Percentiles rank a stretch among this genome's conserved stretches.
Evolutionary conservation across 2,329 filamentous ascomycete species (phyloP).

Genomic region (Botrytis sinoallii): DNA sequence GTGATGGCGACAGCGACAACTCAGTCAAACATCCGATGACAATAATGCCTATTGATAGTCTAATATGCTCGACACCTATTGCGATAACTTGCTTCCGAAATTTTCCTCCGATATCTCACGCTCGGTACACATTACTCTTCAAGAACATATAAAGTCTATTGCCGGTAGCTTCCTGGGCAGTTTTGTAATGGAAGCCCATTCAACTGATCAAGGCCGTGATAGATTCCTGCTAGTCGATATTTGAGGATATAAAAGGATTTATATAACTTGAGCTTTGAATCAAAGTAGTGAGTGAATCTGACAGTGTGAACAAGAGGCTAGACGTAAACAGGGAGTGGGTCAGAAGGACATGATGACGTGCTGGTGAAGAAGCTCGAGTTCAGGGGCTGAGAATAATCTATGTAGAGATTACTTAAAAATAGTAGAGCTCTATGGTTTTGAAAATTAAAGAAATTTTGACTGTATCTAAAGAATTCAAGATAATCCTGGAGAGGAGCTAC

Average conservation of each 20-base stretch:
- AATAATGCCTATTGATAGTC: neutral
- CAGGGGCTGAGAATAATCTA: neutral
- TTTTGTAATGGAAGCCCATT: accelerated
- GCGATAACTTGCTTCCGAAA: neutral
- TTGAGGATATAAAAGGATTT: neutral
- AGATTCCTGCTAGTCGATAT: neutral
- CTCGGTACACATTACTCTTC: too few species aligned
- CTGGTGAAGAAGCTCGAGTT: neutral
- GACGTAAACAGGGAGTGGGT: accelerated
- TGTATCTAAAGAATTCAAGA: too few species aligned
- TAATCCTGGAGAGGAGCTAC: neutral
- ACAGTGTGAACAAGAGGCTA: neutral
- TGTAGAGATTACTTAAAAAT: too few species aligned
- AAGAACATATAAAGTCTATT: neutral
- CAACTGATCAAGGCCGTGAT: accelerated
- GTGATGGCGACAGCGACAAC: neutral
- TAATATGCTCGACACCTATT: neutral
- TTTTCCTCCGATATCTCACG: neutral
- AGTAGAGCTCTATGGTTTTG: accelerated
- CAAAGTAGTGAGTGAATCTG: neutral
- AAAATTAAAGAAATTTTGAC: neutral
- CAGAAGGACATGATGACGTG: too few species aligned
- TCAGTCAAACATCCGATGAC: neutral
- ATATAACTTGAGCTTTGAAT: neutral
- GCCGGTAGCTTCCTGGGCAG: accelerated